Evolutionary conservation across 768 basidiomycete genomes (phyloP).

Genomic region (Russula emetica): DNA sequence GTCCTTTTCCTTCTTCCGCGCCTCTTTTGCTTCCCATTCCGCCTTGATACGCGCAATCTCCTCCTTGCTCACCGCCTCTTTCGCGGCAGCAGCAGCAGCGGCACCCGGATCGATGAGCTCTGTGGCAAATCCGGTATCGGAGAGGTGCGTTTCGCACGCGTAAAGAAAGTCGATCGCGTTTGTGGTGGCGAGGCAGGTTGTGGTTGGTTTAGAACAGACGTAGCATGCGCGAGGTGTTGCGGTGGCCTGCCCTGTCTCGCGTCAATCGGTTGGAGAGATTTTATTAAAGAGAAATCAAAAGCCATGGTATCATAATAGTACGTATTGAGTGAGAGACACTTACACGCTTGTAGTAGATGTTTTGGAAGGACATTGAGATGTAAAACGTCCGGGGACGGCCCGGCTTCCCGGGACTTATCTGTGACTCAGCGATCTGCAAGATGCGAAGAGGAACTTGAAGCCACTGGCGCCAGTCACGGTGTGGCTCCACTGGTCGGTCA

Average conservation of each 20-base stretch:
- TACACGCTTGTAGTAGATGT: constrained; percentile 88
- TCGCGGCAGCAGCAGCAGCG: constrained; percentile 31
- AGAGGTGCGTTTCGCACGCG: constrained; percentile 74
- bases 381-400: background rate
- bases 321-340: constrained; percentile 32
- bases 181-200: constrained; percentile 78
- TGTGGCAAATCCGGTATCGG: constrained; percentile 71
- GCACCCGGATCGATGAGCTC: constrained; percentile 38
- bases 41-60: constrained; percentile 74
- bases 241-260: constrained; percentile 54
- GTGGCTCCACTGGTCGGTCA: too few relatives aligned
- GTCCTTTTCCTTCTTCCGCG: constrained; percentile 48
- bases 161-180: constrained; percentile 85
- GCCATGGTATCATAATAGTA: background rate
- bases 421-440: too few relatives aligned
- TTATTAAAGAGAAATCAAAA: background rate
- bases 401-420: background rate
- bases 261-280: background rate
- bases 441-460: too few relatives aligned
- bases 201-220: constrained; percentile 75
- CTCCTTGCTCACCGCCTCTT: constrained; percentile 50
- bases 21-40: constrained; percentile 77
- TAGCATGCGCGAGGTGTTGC: constrained; percentile 76
- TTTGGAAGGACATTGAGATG: constrained; percentile 57
- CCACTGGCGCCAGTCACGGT: too few relatives aligned